Evolutionary conservation across 2,329 filamentous ascomycete species (phyloP).

Genomic region (Phoma sp.): DNA sequence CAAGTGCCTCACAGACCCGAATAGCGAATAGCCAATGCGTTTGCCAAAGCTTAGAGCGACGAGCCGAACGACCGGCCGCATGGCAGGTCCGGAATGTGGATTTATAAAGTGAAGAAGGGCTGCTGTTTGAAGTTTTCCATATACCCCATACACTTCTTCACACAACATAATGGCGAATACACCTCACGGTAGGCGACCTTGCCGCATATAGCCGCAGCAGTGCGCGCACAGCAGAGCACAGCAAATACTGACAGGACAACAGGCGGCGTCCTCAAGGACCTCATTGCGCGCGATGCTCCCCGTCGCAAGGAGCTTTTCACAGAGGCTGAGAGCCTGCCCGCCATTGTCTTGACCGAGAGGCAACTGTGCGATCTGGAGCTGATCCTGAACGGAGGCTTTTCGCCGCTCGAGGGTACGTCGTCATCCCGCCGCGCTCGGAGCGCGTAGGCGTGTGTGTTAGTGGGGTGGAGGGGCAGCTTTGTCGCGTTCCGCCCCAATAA

Average conservation of each 20-base stretch:
- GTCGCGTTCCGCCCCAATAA: neutral
- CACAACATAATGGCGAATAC: conserved; percentile 55
- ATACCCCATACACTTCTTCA: conserved; percentile 4
- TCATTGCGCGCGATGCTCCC: conserved; percentile 89
- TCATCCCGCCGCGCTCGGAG: conserved; percentile 13
- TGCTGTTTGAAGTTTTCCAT: conserved; percentile 9
- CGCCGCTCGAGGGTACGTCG: conserved; percentile 86
- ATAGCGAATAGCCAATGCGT: conserved; percentile 7
- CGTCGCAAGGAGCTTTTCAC: conserved; percentile 77
- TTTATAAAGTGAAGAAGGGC: conserved; percentile 10
- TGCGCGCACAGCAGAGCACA: neutral
- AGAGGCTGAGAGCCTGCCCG: conserved; percentile 86
- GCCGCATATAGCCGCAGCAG: neutral
- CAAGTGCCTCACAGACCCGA: conserved; percentile 8
- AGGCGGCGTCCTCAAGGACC: conserved; percentile 91
- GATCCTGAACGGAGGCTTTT: conserved; percentile 97
- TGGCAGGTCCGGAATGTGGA: conserved; percentile 3
- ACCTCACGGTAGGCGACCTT: conserved; percentile 48
- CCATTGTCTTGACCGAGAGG: conserved; percentile 84
- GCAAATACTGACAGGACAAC: conserved; percentile 2
- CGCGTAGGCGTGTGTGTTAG: neutral
- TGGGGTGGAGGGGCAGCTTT: conserved; percentile 13
- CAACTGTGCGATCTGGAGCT: conserved; percentile 98
- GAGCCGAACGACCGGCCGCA: conserved; percentile 18
- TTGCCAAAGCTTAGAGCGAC: conserved; percentile 10